phyloP scores from a whole-genome alignment of 257 asterid genomes.

The Solanum tarijense region DNA sequence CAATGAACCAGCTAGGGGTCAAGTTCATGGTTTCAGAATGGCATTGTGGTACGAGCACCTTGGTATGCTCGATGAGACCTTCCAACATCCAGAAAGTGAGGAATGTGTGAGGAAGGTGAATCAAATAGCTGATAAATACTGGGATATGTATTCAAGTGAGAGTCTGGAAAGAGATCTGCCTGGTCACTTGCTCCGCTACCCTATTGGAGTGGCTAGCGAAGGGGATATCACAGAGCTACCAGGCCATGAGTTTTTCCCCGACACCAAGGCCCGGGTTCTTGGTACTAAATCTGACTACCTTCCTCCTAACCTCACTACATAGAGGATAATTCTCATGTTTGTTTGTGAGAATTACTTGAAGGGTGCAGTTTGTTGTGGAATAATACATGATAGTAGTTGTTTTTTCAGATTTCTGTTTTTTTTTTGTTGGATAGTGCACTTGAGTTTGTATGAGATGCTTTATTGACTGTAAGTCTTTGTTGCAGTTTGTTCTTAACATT shows the following conservation, averaged over 20 bases:
- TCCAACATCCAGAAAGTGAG: conserved; percentile 45
- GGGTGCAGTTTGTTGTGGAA: neutral
- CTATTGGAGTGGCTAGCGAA: conserved; percentile 39
- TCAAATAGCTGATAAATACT: conserved; percentile 46
- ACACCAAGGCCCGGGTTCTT: conserved; percentile 57
- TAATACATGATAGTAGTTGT: neutral
- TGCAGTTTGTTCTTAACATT: neutral
- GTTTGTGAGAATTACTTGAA: neutral
- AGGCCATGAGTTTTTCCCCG: conserved; percentile 59
- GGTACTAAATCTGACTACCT: conserved; percentile 66
- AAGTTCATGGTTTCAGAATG: conserved; percentile 82
- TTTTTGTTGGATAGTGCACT: neutral
- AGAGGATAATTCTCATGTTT: neutral
- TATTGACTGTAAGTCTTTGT: neutral
- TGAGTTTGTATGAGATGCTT: neutral
- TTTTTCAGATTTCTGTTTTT: neutral
- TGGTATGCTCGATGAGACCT: conserved; percentile 72
- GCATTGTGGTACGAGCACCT: conserved; percentile 89
- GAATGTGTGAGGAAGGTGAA: conserved; percentile 53
- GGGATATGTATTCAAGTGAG: conserved; percentile 60
- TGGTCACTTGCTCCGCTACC: conserved; percentile 72
- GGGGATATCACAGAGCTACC: conserved; percentile 65
- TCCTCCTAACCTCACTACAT: conserved; percentile 73
- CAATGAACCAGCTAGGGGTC: conserved; percentile 61
- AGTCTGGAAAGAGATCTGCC: conserved; percentile 48